Percentiles rank a stretch among this genome's conserved stretches.
These are phyloP conservation scores for Gossypium raimondii DNA, from an alignment of 345 rosid species.

Conservation along the genomic window DNA sequence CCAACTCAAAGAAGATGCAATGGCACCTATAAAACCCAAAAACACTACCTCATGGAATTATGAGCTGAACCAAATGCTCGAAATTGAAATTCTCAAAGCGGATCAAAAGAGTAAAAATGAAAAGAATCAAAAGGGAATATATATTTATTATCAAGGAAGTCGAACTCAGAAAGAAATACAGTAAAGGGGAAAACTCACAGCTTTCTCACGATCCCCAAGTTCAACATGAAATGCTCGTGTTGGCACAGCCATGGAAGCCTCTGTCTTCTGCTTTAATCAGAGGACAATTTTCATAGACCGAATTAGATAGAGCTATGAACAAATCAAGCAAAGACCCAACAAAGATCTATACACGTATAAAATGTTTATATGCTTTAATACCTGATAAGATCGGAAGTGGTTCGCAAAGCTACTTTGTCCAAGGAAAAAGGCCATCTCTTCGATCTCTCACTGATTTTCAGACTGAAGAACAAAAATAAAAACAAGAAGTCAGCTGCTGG, in stretches of 20 bases:
- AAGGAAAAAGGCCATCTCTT: constrained; percentile 63
- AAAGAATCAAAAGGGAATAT: not conserved
- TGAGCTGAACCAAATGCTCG: not conserved
- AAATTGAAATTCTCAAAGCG: not conserved
- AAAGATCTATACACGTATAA: not conserved
- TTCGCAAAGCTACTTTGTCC: constrained; percentile 40
- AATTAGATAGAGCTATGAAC: constrained; percentile 1
- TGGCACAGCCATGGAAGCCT: constrained; percentile 35
- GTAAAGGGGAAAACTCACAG: constrained; percentile 44
- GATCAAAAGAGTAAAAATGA: not conserved
- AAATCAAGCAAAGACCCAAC: constrained; percentile 12
- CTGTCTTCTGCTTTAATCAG: constrained; percentile 34
- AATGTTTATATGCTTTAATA: constrained; percentile 8
- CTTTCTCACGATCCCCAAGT: constrained; percentile 84
- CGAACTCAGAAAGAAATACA: not conserved
- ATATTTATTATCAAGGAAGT: not conserved
- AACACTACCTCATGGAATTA: not conserved
- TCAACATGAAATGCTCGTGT: constrained; percentile 74
- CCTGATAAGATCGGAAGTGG: constrained; percentile 65
- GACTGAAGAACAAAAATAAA: constrained; percentile 13
- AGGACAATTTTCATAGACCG: constrained; percentile 1
- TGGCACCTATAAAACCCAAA: not conserved
- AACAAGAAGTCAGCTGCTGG: not conserved
- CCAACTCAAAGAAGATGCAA: not conserved
- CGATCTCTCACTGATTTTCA: not conserved